A percentile compares a stretch with the other conserved stretches of the same genome.
These are phyloP conservation scores for Kwoniella botswanensis DNA, from an alignment of 768 basidiomycete species.

Conservation along the genomic window DNA sequence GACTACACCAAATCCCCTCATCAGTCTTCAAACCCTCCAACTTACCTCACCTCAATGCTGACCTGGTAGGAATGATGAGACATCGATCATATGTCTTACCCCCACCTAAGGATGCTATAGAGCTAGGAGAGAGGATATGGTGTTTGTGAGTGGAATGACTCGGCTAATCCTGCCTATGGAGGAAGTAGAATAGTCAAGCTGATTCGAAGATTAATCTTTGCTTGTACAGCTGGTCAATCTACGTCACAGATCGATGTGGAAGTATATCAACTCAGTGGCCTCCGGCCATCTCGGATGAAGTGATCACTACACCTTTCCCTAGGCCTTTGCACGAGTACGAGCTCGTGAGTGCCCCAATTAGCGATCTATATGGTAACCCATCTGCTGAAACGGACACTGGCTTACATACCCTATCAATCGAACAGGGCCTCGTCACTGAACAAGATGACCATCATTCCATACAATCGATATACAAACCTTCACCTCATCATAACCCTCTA, in stretches of 20 bases:
- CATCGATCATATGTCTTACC: slow-evolving; percentile 40
- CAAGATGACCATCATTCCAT: slow-evolving; percentile 29
- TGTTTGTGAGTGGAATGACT: slow-evolving; percentile 41
- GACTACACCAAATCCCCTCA: slow-evolving; percentile 44
- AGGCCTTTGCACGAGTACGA: slow-evolving; percentile 50
- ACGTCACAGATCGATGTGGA: slow-evolving; percentile 40
- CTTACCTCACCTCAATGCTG: slow-evolving; percentile 28
- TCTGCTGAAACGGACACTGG: neutral
- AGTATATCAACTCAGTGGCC: slow-evolving; percentile 45
- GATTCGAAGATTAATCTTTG: no score
- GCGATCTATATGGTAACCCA: neutral
- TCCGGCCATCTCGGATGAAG: slow-evolving; percentile 36
- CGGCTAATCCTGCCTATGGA: no score
- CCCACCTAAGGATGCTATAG: slow-evolving; percentile 44
- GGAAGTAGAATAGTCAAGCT: no score
- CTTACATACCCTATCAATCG: neutral
- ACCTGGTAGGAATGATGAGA: slow-evolving; percentile 45
- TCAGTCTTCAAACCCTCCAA: slow-evolving; percentile 34
- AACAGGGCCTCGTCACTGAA: slow-evolving; percentile 35
- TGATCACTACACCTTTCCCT: slow-evolving; percentile 47
- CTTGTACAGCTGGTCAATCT: slow-evolving; percentile 50
- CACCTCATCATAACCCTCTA: slow-evolving; percentile 14
- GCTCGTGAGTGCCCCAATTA: slow-evolving; percentile 32
- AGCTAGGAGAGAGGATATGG: slow-evolving; percentile 50
- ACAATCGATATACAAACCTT: slow-evolving; percentile 19